Percentiles rank a stretch among this genome's conserved stretches.
phyloP scores from a whole-genome alignment of 805 yeast genomes.

The Komagataella mondaviorum region DNA sequence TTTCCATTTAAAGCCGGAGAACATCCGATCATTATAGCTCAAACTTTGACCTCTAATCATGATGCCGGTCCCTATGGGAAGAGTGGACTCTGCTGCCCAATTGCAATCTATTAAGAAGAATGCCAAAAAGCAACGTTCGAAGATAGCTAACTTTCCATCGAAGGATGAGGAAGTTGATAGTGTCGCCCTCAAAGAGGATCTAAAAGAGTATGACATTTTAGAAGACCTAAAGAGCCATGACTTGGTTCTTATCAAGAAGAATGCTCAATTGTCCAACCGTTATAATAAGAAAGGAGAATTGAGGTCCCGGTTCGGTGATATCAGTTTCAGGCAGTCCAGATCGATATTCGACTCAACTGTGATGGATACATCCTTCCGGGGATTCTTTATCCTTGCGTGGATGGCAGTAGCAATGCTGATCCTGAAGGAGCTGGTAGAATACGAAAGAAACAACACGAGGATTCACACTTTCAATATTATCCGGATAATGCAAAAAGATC shows the following conservation, averaged over 20 bases:
- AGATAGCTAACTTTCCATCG: not conserved
- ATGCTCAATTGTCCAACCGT: not conserved
- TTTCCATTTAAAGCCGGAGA: not conserved
- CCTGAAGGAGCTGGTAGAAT: conserved; percentile 38
- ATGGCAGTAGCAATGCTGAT: conserved; percentile 43
- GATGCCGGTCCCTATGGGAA: not conserved
- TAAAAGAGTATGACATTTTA: not conserved
- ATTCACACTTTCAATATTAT: conserved; percentile 41
- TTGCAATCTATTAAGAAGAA: conserved; percentile 10
- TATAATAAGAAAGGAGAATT: conserved; percentile 13
- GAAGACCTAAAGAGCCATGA: not conserved
- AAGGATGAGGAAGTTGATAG: not conserved
- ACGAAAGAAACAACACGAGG: conserved; percentile 31
- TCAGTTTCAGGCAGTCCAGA: conserved; percentile 27
- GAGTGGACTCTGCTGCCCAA: conserved; percentile 4
- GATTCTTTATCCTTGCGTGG: conserved; percentile 78
- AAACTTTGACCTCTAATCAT: not conserved
- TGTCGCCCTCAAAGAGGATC: not conserved
- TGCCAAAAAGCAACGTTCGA: conserved; percentile 7
- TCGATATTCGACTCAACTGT: conserved; percentile 41
- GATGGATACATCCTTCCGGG: conserved; percentile 45
- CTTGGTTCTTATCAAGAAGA: not conserved
- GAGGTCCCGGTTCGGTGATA: conserved; percentile 42
- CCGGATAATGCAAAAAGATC: conserved; percentile 41
- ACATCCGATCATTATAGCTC: no score